Percentiles rank a stretch among this genome's conserved stretches.
phyloP scores from a whole-genome alignment of 2,329 filamentous ascomycete genomes.

The Lojkania enalia region DNA sequence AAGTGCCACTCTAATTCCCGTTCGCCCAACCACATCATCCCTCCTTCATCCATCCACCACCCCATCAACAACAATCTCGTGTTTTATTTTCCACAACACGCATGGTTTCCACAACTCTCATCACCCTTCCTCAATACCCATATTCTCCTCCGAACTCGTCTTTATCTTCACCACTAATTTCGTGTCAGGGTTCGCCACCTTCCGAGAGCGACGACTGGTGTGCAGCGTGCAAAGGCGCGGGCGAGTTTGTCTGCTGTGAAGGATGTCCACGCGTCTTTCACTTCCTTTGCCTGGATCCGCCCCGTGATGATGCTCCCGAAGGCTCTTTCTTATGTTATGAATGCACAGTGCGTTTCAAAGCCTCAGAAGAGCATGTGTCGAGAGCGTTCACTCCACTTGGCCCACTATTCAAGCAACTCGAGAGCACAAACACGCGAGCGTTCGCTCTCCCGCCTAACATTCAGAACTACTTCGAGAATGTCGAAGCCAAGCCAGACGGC shows the following conservation, averaged over 20 bases:
- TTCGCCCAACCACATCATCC: conserved; percentile 47
- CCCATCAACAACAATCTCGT: conserved; percentile 27
- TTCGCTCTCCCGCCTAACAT: conserved; percentile 71
- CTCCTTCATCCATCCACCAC: conserved; percentile 41
- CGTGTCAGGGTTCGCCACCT: conserved; percentile 43
- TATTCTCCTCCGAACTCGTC: conserved; percentile 41
- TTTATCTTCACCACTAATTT: conserved; percentile 46
- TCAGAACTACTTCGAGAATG: conserved; percentile 77
- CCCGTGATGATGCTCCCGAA: conserved; percentile 47
- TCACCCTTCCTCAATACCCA: conserved; percentile 36
- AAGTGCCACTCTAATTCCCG: conserved; percentile 50
- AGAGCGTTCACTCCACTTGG: conserved; percentile 52
- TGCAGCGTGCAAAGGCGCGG: conserved; percentile 79
- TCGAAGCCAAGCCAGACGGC: conserved; percentile 74
- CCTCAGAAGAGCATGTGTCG: conserved; percentile 25
- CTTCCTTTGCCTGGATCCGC: conserved; percentile 83
- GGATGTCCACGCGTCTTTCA: conserved; percentile 90
- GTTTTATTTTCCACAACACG: conserved; percentile 33
- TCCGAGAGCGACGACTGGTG: conserved; percentile 85
- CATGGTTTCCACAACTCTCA: conserved; percentile 37
- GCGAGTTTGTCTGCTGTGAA: conserved; percentile 90
- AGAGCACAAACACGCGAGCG: conserved; percentile 70
- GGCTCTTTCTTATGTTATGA: conserved; percentile 74
- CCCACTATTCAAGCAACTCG: conserved; percentile 65
- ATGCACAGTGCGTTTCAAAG: conserved; percentile 29